These are phyloP conservation scores for Penicillium ochrochloron DNA, from an alignment of 495 filamentous ascomycete species.

Conservation along the genomic window DNA sequence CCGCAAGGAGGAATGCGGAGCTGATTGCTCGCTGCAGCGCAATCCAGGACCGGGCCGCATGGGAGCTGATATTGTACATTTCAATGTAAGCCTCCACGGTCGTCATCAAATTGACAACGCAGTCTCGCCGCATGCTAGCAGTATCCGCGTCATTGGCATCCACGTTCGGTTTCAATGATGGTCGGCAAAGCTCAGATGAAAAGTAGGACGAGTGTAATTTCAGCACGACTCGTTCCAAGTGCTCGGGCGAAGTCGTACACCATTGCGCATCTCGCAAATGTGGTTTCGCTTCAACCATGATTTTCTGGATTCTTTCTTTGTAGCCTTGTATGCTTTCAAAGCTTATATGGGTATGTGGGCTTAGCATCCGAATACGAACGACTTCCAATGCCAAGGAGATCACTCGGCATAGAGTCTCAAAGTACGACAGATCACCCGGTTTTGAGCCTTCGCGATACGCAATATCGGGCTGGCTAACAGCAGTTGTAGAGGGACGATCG, in stretches of 20 bases:
- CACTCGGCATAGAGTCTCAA: constrained; percentile 58
- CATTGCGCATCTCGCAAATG: constrained; percentile 54
- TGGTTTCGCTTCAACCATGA: constrained; percentile 56
- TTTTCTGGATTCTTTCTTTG: constrained; percentile 54
- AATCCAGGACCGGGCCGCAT: constrained; percentile 53
- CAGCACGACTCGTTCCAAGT: constrained; percentile 58
- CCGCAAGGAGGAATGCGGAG: constrained; percentile 52
- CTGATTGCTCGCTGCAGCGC: constrained; percentile 53
- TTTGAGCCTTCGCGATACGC: constrained; percentile 46
- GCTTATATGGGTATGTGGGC: constrained; percentile 47
- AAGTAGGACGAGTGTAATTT: constrained; percentile 64
- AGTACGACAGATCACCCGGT: constrained; percentile 52
- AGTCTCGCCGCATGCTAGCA: constrained; percentile 50
- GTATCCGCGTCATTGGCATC: constrained; percentile 42
- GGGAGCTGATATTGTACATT: constrained; percentile 49
- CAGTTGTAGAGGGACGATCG: constrained; percentile 59
- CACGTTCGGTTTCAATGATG: constrained; percentile 51
- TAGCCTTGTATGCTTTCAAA: constrained; percentile 53
- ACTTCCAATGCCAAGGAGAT: constrained; percentile 59
- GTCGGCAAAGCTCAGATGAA: constrained; percentile 62
- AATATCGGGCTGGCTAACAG: constrained; percentile 53
- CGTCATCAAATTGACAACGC: constrained; percentile 45
- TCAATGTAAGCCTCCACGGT: constrained; percentile 54
- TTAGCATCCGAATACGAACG: constrained; percentile 58
- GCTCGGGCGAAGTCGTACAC: constrained; percentile 53